These are phyloP conservation scores for Chytriomyces confervae DNA, from an alignment of 192 early-diverging fungal genomes.

Conservation along the genomic window DNA sequence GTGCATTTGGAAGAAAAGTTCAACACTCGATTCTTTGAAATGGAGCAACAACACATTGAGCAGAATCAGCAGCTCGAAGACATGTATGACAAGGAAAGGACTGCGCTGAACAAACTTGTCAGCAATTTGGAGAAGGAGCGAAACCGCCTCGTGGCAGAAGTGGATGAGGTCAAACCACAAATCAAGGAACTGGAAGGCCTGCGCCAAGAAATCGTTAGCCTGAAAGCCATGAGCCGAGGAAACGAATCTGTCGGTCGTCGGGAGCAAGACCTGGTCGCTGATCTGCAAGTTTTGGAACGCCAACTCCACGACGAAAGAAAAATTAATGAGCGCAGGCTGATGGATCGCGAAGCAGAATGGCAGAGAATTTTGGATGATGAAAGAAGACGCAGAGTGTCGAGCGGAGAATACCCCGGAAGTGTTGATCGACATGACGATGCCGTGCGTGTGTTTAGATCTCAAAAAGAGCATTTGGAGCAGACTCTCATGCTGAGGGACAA, in stretches of 20 bases:
- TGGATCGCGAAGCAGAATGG: slow-evolving; percentile 37
- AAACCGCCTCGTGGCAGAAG: slow-evolving; percentile 40
- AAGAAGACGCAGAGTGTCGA: neutral
- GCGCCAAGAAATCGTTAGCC: slow-evolving; percentile 5
- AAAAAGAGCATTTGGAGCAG: slow-evolving; percentile 33
- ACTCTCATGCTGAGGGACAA: slow-evolving; percentile 26
- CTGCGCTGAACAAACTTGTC: slow-evolving; percentile 45
- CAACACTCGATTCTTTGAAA: slow-evolving; percentile 46
- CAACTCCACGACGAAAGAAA: slow-evolving; percentile 23
- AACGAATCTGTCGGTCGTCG: slow-evolving; percentile 2
- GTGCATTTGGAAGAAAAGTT: slow-evolving; percentile 30
- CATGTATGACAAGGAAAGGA: slow-evolving; percentile 44
- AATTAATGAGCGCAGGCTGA: slow-evolving; percentile 21
- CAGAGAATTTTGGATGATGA: slow-evolving; percentile 32
- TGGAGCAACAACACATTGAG: slow-evolving; percentile 47
- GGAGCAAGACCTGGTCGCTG: slow-evolving; percentile 28
- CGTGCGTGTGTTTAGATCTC: slow-evolving; percentile 6
- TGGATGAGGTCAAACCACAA: slow-evolving; percentile 32
- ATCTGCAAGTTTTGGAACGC: slow-evolving; percentile 27
- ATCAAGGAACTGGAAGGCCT: slow-evolving; percentile 17
- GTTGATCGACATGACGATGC: slow-evolving; percentile 32
- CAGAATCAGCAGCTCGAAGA: slow-evolving; percentile 42
- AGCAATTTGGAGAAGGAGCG: slow-evolving; percentile 45
- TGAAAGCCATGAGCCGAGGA: neutral
- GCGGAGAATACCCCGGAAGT: neutral